phyloP scores from a whole-genome alignment of 1,284 basidiomycete genomes.

The Thecaphora thlaspeos region DNA sequence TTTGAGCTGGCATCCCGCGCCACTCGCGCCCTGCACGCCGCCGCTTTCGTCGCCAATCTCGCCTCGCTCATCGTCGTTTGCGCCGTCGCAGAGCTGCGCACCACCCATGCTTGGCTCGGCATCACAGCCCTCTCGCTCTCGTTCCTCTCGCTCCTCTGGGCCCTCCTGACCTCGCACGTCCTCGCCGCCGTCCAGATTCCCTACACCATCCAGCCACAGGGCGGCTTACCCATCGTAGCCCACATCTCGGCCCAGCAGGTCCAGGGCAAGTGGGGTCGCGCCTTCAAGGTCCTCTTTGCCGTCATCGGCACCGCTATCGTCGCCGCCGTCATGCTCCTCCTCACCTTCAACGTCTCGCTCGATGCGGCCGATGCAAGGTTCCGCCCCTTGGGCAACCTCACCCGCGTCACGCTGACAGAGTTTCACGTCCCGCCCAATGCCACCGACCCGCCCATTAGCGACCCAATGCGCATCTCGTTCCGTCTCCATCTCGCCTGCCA shows the following conservation, averaged over 20 bases:
- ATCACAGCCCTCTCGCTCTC: slow-evolving; percentile 19
- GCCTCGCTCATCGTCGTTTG: slow-evolving; percentile 18
- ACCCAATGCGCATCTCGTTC: slow-evolving; percentile 29
- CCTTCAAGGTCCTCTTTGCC: slow-evolving; percentile 33
- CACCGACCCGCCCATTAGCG: slow-evolving; percentile 23
- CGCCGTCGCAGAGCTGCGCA: slow-evolving; percentile 25
- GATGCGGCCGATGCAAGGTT: slow-evolving; percentile 37
- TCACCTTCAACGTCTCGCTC: slow-evolving; percentile 38
- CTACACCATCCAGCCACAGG: slow-evolving; percentile 23
- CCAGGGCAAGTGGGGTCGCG: slow-evolving; percentile 28
- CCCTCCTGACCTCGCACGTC: slow-evolving; percentile 18
- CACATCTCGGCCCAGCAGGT: slow-evolving; percentile 23
- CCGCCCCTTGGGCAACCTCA: slow-evolving; percentile 31
- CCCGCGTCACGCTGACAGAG: slow-evolving; percentile 6
- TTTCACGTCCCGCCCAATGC: slow-evolving; percentile 9
- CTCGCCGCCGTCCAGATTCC: slow-evolving; percentile 20
- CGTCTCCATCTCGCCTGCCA: slow-evolving; percentile 39
- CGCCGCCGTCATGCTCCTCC: slow-evolving; percentile 15
- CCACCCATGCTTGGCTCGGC: slow-evolving; percentile 30
- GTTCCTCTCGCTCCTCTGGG: slow-evolving; percentile 29
- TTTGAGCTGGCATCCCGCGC: slow-evolving; percentile 39
- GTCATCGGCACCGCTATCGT: slow-evolving; percentile 22
- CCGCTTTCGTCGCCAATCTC: slow-evolving; percentile 20
- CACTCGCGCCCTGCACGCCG: slow-evolving; percentile 33
- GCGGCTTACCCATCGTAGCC: slow-evolving; percentile 28